Percentiles rank a stretch among this genome's conserved stretches.
Evolutionary conservation across 257 asterid species (phyloP).

Genomic region (Lavandula angustifolia): DNA sequence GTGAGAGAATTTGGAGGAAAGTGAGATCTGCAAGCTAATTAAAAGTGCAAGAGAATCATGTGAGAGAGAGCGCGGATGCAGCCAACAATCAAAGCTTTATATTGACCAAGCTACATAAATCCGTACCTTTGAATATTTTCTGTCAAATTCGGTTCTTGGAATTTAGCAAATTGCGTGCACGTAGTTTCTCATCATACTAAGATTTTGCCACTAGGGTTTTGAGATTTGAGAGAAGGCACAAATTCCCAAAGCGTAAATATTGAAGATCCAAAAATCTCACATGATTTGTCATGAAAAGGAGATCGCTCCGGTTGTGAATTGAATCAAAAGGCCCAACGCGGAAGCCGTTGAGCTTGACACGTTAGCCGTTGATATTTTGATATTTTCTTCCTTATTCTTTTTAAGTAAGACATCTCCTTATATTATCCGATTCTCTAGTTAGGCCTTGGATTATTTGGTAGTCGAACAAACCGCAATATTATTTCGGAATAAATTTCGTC

Average conservation of each 20-base stretch:
- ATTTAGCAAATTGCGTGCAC: conserved; percentile 23
- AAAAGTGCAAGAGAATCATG: conserved; percentile 46
- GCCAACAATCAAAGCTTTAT: conserved; percentile 28
- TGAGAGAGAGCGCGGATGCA: conserved; percentile 37
- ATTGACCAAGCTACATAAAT: conserved; percentile 36
- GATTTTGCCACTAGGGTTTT: not conserved
- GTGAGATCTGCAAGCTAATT: conserved; percentile 29
- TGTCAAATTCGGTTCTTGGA: conserved; percentile 21
- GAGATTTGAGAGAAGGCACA: not conserved
- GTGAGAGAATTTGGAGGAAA: conserved; percentile 5
- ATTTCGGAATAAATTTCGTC: too few relatives aligned
- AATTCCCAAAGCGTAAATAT: not conserved
- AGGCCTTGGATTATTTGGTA: too few relatives aligned
- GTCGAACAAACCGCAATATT: too few relatives aligned
- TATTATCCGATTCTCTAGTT: too few relatives aligned
- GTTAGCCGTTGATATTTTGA: not conserved
- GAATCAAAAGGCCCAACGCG: not conserved
- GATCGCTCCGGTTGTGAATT: conserved; percentile 1
- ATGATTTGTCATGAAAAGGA: not conserved
- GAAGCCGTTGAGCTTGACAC: conserved; percentile 1
- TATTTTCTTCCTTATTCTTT: too few relatives aligned
- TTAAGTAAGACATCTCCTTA: too few relatives aligned
- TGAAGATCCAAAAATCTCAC: too few relatives aligned
- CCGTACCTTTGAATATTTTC: conserved; percentile 18
- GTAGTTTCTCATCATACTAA: not conserved